Evolutionary conservation across 495 filamentous ascomycete species (phyloP), one percentile per base, ranked within the genome.

Genomic region (Tuber indicum): DNA sequence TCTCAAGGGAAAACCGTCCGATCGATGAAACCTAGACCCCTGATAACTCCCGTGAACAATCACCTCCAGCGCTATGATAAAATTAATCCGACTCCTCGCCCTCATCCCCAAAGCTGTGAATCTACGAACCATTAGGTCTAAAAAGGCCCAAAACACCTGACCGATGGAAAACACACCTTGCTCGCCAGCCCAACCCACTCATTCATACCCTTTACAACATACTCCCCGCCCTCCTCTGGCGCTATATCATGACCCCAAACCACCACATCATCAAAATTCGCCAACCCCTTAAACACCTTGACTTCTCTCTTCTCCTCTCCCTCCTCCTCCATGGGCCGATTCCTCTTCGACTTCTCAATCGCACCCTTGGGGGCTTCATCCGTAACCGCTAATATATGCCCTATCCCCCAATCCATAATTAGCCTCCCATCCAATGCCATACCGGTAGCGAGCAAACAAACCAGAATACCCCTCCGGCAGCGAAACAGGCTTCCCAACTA

Each of bases 131-230:
- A 36, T 66, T 66, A 66, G 58, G 17, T 66, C 58, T 19, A 66
- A 66, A 66, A 66, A 66, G 7, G 12, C 26, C 32, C 58, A 66
- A 66, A 66, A 32, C 58, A 36, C 26, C 26, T 17, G 58, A 32
- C 4, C 14, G 16, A 36, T 26, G 32, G 12, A 66, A 75, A 39
- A 69, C 77, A 44, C 46, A 89, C 84, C 83, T 84, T 84, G 79
- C 91, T 90, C 39, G 94, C 91, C 84, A 97, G 89, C 2, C 84
- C 86, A 79, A 98, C 84, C 95, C 94, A 98, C 84, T 98, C 95
- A 83, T 92, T 89, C 77, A 96, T 86, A 0, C 89, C 88, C 81
- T 87, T 86, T 21, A 90, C 84, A 84, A 91, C 90, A 43, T 85
- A 85, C 85, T 92, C 90, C 10, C 81, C 84, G 10, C 72, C 84